These are phyloP conservation scores for Zygoascus meyerae DNA, from an alignment of 1,139 yeast genomes.

Conservation along the genomic window DNA sequence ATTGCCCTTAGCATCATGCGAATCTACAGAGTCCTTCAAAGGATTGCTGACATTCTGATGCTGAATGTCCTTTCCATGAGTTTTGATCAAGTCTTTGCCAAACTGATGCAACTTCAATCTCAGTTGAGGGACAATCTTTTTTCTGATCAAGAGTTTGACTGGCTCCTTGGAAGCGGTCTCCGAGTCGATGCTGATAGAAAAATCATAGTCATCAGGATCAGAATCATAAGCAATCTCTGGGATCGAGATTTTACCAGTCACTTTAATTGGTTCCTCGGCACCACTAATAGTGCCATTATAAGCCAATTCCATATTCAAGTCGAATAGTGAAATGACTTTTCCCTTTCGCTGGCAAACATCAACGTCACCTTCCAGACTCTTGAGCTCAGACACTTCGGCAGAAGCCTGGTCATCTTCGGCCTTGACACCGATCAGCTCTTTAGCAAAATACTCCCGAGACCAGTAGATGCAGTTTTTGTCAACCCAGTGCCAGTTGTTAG, in stretches of 20 bases:
- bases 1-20: constrained; percentile 18
- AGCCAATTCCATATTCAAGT: constrained; percentile 60
- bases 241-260: constrained; percentile 62
- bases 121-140: constrained; percentile 61
- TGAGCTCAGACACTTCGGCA: constrained; percentile 48
- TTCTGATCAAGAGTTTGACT: constrained; percentile 49
- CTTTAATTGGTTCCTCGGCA: constrained; percentile 34
- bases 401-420: constrained; percentile 35
- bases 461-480: constrained; percentile 93
- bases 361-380: constrained; percentile 87
- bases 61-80: constrained; percentile 85
- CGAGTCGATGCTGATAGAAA: constrained; percentile 61
- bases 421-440: constrained; percentile 48
- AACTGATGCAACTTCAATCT: constrained; percentile 55
- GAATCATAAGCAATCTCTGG: constrained; percentile 98
- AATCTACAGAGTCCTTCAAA: constrained; percentile 33
- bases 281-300: constrained; percentile 46
- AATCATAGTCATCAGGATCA: constrained; percentile 76
- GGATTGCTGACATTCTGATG: constrained; percentile 62
- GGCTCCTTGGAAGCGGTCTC: constrained; percentile 48
- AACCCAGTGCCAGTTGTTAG: constrained; percentile 96
- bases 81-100: constrained; percentile 67
- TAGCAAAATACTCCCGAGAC: constrained; percentile 71
- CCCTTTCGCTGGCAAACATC: constrained; percentile 97
- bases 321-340: constrained; percentile 86